phyloP scores from a whole-genome alignment of 169 alveolate species.

The Cryptosporidium viatorum region DNA sequence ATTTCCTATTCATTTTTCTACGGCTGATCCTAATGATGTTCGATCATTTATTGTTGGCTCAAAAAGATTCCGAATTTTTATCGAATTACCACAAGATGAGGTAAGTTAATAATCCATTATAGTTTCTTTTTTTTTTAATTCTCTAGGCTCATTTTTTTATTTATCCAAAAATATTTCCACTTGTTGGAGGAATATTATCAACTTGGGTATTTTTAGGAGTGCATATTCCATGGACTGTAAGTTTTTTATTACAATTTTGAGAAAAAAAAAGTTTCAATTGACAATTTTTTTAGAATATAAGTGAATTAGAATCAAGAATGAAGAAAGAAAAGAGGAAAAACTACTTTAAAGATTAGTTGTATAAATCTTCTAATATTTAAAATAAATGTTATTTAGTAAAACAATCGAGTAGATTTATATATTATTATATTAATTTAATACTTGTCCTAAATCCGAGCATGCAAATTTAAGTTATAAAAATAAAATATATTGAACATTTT shows the following conservation, averaged over 20 bases:
- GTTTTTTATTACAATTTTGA: neutral
- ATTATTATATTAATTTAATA: neutral
- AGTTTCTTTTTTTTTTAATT: neutral
- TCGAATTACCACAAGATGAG: slow-evolving; percentile 84
- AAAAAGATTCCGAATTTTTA: slow-evolving; percentile 81
- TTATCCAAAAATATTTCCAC: slow-evolving; percentile 78
- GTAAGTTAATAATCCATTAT: slow-evolving; percentile 52
- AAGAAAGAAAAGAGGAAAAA: slow-evolving; percentile 40
- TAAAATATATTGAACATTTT: neutral
- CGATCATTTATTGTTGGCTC: slow-evolving; percentile 81
- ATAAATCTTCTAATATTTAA: neutral
- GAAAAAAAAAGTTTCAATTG: neutral
- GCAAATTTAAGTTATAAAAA: neutral
- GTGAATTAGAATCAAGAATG: slow-evolving; percentile 67
- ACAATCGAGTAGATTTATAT: neutral
- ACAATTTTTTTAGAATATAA: slow-evolving; percentile 28
- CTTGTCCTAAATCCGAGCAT: neutral
- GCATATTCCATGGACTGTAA: slow-evolving; percentile 71
- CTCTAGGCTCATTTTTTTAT: slow-evolving; percentile 67
- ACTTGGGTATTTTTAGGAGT: slow-evolving; percentile 80
- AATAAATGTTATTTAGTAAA: slow-evolving; percentile 6
- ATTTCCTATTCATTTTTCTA: slow-evolving; percentile 88
- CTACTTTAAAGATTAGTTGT: slow-evolving; percentile 36
- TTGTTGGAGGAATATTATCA: slow-evolving; percentile 80
- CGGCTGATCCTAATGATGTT: slow-evolving; percentile 85